Conservation (phyloP, 2,329 filamentous ascomycete species). For the Alternaria angustiovoidea region DNA sequence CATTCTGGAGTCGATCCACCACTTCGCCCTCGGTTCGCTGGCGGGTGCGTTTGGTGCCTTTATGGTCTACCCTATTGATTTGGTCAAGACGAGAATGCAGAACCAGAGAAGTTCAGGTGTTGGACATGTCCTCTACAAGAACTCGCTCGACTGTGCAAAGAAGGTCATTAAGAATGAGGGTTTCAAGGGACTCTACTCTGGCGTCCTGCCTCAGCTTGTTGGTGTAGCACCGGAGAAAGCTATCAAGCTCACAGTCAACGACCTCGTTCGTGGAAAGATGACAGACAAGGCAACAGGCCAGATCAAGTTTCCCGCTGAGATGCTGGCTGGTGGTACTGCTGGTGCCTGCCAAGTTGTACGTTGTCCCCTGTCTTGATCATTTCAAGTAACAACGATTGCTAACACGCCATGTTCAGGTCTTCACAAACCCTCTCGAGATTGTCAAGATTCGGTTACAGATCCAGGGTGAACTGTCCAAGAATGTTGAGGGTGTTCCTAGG, state of each 20-base stretch:
- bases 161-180: conserved; percentile 96
- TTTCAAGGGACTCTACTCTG: conserved; percentile 87
- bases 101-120: conserved; percentile 84
- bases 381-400: conserved; percentile 5
- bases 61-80: conserved; percentile 98
- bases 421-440: conserved; percentile 97
- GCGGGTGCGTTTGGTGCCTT: conserved; percentile 98
- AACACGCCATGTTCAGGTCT: conserved; percentile 66
- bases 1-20: conserved; percentile 80
- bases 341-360: conserved; percentile 95
- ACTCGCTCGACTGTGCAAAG: conserved; percentile 92
- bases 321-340: conserved; percentile 86
- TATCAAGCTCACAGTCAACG: conserved; percentile 98
- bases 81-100: conserved; percentile 98
- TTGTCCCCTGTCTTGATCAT: background rate
- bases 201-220: conserved; percentile 91
- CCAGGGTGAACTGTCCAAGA: conserved; percentile 94
- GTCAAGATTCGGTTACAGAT: conserved; percentile 99
- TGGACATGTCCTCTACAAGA: conserved; percentile 92
- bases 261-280: conserved; percentile 80
- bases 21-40: conserved; percentile 87
- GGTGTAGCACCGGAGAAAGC: conserved; percentile 99
- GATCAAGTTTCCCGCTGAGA: conserved; percentile 75
- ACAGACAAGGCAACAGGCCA: conserved; percentile 75
- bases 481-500: conserved; percentile 79